A percentile compares a stretch with the other conserved stretches of the same genome.
Evolutionary conservation across 2,329 filamentous ascomycete genomes (phyloP).

Genomic region (Lasiodiplodia gonubiensis): DNA sequence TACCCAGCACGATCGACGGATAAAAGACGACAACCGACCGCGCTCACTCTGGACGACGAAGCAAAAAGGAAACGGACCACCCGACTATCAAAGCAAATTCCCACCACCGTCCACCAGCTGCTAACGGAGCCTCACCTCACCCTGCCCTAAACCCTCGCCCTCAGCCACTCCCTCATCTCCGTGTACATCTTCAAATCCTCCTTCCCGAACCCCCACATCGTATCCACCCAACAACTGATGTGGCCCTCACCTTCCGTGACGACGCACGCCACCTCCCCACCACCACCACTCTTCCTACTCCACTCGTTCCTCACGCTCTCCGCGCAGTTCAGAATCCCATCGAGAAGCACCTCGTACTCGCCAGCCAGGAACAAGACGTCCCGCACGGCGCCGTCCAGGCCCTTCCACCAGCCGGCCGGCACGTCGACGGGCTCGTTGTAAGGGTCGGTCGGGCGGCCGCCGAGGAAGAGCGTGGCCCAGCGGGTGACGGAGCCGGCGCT

Average conservation of each 20-base stretch:
- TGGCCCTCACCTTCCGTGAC: constrained; percentile 5
- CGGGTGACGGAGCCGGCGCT: background rate
- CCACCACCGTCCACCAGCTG: background rate
- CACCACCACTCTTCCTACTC: background rate
- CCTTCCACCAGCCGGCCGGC: constrained; percentile 22
- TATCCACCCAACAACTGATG: background rate
- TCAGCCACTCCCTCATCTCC: constrained; percentile 15
- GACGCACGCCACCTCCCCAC: constrained; percentile 4
- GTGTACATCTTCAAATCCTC: constrained; percentile 18
- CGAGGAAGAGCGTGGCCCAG: constrained; percentile 22
- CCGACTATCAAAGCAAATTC: background rate
- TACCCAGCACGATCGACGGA: background rate
- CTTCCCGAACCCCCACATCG: constrained; percentile 1
- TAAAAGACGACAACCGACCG: background rate
- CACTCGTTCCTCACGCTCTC: constrained; percentile 23
- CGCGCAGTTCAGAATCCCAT: constrained; percentile 7
- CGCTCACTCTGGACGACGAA: background rate
- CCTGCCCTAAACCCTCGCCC: background rate
- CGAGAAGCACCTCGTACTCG: constrained; percentile 24
- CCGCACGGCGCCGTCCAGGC: background rate
- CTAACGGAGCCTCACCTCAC: background rate
- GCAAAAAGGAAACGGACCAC: background rate
- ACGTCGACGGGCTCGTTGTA: constrained; percentile 25
- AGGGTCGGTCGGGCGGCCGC: constrained; percentile 8
- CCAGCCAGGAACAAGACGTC: constrained; percentile 11